A percentile compares a stretch with the other conserved stretches of the same genome.
Conservation (phyloP, 371 early-diverging fungal genomes). For the Smittium mucronatum region DNA sequence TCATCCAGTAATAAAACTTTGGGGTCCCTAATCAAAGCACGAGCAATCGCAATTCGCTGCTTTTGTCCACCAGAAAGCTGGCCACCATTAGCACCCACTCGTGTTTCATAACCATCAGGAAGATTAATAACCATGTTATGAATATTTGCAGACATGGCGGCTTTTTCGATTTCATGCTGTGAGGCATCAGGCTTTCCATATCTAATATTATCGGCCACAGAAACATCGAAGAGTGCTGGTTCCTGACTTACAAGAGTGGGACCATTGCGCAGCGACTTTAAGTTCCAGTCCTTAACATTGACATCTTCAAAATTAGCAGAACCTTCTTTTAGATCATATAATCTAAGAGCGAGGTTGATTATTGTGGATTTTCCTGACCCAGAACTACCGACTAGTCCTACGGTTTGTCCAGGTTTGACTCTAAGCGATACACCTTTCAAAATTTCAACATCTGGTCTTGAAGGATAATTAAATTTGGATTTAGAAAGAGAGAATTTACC, state of each 20-base stretch:
- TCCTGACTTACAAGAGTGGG: conserved; percentile 77
- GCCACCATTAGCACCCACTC: conserved; percentile 49
- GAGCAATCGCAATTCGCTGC: conserved; percentile 65
- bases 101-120: conserved; percentile 59
- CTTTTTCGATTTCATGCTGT: conserved; percentile 30
- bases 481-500: conserved; percentile 15
- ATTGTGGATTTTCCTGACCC: no score
- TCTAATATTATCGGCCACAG: conserved; percentile 34
- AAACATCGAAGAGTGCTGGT: conserved; percentile 45
- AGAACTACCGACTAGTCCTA: conserved; percentile 76
- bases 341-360: no score
- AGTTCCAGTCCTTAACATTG: conserved; percentile 50
- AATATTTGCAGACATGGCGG: conserved; percentile 39
- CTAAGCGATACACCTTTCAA: conserved; percentile 64
- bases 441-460: conserved; percentile 58
- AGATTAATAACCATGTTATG: conserved; percentile 57
- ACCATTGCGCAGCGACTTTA: conserved; percentile 50
- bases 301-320: conserved; percentile 46
- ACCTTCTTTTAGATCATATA: conserved; percentile 66
- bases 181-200: conserved; percentile 27
- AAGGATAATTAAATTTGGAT: conserved; percentile 71
- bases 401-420: conserved; percentile 57
- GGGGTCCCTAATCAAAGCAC: conserved; percentile 63
- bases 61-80: no score
- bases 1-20: conserved; percentile 40